A percentile compares a stretch with the other conserved stretches of the same genome.
These are phyloP conservation scores for Claviceps sp. DNA, from an alignment of 2,329 filamentous ascomycete species.

Conservation along the genomic window DNA sequence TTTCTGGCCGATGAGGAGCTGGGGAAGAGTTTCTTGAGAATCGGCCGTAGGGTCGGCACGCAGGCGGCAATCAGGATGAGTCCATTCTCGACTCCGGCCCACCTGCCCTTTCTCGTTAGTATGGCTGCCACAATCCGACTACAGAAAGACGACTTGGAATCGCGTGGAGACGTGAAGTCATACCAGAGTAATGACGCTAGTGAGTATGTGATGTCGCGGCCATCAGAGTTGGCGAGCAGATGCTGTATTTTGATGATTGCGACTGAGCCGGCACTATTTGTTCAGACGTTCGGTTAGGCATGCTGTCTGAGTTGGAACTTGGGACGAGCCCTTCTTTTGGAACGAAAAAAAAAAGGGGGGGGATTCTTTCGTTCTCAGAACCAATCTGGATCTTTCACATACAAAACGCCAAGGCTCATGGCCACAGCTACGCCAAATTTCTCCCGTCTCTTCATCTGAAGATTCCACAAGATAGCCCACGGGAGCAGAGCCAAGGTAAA, in stretches of 20 bases:
- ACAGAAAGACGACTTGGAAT: too few relatives aligned
- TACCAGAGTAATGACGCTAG: slow-evolving; percentile 4
- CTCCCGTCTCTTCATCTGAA: slow-evolving; percentile 5
- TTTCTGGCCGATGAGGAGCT: not conserved
- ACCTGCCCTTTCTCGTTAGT: not conserved
- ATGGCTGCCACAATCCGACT: not conserved
- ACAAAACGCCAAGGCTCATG: slow-evolving; percentile 7
- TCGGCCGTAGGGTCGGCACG: slow-evolving; percentile 4
- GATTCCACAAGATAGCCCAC: slow-evolving; percentile 6
- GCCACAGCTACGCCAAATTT: slow-evolving; percentile 6
- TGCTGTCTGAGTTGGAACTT: not conserved
- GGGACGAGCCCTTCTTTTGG: too few relatives aligned
- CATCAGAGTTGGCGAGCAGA: slow-evolving; percentile 4
- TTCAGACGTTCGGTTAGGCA: not conserved
- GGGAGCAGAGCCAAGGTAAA: slow-evolving; percentile 5
- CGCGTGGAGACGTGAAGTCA: not conserved
- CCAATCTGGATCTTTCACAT: not conserved
- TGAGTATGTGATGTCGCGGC: slow-evolving; percentile 5
- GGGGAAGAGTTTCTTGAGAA: slow-evolving; percentile 4
- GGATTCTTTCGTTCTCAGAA: not conserved
- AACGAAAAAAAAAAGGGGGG: too few relatives aligned
- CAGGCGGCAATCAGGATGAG: slow-evolving; percentile 5
- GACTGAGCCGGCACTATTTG: slow-evolving; percentile 3
- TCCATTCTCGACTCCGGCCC: slow-evolving; percentile 6
- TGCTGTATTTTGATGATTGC: slow-evolving; percentile 5